phyloP scores from a whole-genome alignment of 2,329 filamentous ascomycete species.

The Ophiostoma populinum region DNA sequence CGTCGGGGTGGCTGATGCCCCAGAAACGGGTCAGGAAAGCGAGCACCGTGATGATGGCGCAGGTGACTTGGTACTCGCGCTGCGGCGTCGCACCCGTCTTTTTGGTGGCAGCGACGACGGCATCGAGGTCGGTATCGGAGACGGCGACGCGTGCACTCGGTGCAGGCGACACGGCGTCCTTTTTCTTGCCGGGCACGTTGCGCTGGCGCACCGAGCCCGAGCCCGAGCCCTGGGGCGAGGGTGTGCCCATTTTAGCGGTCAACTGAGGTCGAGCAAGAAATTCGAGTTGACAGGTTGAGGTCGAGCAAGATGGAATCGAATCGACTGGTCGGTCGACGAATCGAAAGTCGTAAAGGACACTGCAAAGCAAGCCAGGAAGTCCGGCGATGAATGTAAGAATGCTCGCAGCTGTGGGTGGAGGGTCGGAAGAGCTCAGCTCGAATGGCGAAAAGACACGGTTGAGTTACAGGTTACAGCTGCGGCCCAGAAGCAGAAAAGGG shows the following conservation, averaged over 20 bases:
- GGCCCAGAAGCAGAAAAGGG: too few species aligned
- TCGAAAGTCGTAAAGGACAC: too few species aligned
- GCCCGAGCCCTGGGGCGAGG: slow-evolving; percentile 37
- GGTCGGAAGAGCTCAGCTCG: too few species aligned
- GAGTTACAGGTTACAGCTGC: too few species aligned
- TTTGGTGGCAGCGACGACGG: slow-evolving; percentile 22
- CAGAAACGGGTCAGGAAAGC: slow-evolving; percentile 90
- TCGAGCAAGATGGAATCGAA: too few species aligned
- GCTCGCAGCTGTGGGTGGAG: too few species aligned
- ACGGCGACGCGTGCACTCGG: too few species aligned
- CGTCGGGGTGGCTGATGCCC: slow-evolving; percentile 85
- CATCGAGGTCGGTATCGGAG: slow-evolving; percentile 32
- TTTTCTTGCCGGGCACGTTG: slow-evolving; percentile 35
- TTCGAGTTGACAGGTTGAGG: too few species aligned
- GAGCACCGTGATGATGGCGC: slow-evolving; percentile 59
- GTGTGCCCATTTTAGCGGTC: slow-evolving; percentile 28
- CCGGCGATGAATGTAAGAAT: too few species aligned
- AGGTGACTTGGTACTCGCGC: slow-evolving; percentile 68
- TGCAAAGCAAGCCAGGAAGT: too few species aligned
- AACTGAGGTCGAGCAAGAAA: background rate
- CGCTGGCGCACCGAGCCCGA: slow-evolving; percentile 44
- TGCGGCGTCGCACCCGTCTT: slow-evolving; percentile 49
- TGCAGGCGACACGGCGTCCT: slow-evolving; percentile 20
- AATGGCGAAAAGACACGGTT: too few species aligned
- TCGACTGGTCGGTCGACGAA: too few species aligned